Base-by-base conservation (phyloP, 106 monocot species). In the Xerophyta viscosa region DNA sequence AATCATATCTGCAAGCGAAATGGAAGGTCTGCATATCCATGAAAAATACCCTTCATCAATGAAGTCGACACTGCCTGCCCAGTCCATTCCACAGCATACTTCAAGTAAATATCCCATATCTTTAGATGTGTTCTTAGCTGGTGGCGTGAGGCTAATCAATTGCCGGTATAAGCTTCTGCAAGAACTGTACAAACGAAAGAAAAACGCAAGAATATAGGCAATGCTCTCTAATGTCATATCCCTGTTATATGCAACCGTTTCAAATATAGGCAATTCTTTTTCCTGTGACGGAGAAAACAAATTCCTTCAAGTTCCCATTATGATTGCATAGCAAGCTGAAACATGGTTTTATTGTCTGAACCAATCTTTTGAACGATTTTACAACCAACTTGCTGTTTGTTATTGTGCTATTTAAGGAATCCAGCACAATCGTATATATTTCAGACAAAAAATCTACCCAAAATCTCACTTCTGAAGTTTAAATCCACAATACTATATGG, bases 181-280 rank as follows among this genome's bases (percentile, higher is more conserved):
- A 19, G 88, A 81, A 55, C 65, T 60, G 60, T 88, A 88, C n/a
- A 88, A 17, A 41, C 78, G 81, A 49, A 85, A 88, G 66, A 81
- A 71, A 41, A 88, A 81, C 26, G 84, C 48, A 61, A 85, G 59
- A 27, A 73, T 5, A 84, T 78, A 88, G 19, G 78, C 75, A n/a
- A 65, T 46, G 37, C 54, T 53, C 31, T 27, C 29, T 41, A 27
- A n/a, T 44, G 3, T 46, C 29, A 33, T 39, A 46, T 18, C 33
- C 30, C 21, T 58, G 52, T 27, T 49, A 42, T 8, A 27, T 56
- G 64, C 67, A 63, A 54, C 9, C 44, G 49, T 46, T 61, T 41
- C 49, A 30, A 37, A 24, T 36, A 69, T 56, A 37, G 51, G 27
- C 6, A 72, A 58, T 33, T 29, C 63, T 66, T 31, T 66, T 66